Conservation (phyloP, 306 rosid species). For the Urtica urens region DNA sequence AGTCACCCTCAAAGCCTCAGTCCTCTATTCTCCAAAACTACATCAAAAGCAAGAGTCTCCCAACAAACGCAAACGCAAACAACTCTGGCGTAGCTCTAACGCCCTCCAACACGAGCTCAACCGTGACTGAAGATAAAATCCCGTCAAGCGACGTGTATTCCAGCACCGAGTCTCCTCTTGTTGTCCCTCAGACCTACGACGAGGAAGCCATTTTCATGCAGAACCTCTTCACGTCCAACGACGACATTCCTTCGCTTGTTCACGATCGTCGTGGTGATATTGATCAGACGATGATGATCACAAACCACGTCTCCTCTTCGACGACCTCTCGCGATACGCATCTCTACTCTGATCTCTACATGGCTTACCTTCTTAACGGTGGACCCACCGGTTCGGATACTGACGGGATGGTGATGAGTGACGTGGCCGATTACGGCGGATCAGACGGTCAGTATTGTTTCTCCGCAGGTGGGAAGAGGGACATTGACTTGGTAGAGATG, state of each 20-base stretch:
- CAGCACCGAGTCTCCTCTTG: conserved; percentile 9
- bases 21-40: conserved; percentile 67
- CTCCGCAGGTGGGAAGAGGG: conserved; percentile 19
- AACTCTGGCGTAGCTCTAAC: neutral
- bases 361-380: conserved; percentile 47
- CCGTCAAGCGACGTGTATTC: neutral
- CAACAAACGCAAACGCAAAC: neutral
- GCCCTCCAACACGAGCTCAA: conserved; percentile 4
- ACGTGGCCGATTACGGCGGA: conserved; percentile 10
- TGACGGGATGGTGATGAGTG: conserved; percentile 13
- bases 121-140: neutral
- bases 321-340: conserved; percentile 1
- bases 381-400: conserved; percentile 17
- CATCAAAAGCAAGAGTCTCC: conserved; percentile 29
- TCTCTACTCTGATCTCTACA: conserved; percentile 35
- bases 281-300: neutral
- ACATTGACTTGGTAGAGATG: conserved; percentile 65
- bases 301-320: neutral
- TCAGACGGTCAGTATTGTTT: conserved; percentile 4
- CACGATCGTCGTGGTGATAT: conserved; percentile 1
- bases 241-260: neutral
- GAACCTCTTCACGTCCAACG: conserved; percentile 25
- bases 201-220: conserved; percentile 68
- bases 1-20: conserved; percentile 29
- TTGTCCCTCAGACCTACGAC: conserved; percentile 13